Conservation (phyloP, 75 land plant genomes). For the Chamaecyparis obtusa region DNA sequence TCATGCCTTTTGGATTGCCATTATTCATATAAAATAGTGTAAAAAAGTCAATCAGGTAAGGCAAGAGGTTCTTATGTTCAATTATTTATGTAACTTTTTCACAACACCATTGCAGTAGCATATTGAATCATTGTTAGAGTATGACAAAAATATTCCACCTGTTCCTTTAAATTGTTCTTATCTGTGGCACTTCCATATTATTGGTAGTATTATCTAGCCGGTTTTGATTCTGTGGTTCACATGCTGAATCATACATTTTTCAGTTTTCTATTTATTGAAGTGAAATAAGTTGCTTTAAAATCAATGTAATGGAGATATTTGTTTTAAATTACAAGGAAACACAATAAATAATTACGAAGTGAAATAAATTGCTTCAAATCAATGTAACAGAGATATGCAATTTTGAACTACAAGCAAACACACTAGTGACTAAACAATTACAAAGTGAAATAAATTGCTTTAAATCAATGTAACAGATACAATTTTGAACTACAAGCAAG, state of each 20-base stretch:
- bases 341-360: neutral
- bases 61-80: no score
- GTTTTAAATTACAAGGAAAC: neutral
- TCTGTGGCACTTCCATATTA: neutral
- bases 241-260: neutral
- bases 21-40: no score
- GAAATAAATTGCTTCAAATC: slow-evolving; percentile 1
- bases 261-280: neutral
- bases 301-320: neutral
- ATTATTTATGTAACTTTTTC: neutral
- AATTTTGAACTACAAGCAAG: neutral
- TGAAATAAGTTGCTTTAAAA: slow-evolving; percentile 1
- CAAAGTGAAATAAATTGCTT: neutral
- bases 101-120: neutral
- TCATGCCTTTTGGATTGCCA: no score
- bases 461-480: neutral
- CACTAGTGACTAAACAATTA: neutral
- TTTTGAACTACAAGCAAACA: neutral
- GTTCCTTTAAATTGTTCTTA: no score
- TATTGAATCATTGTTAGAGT: neutral
- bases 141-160: neutral
- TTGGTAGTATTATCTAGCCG: neutral
- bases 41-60: no score
- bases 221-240: neutral
- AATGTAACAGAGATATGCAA: neutral